Evolutionary conservation across 1,139 yeast genomes (phyloP).

Genomic region (Yamadazyma triangularis): DNA sequence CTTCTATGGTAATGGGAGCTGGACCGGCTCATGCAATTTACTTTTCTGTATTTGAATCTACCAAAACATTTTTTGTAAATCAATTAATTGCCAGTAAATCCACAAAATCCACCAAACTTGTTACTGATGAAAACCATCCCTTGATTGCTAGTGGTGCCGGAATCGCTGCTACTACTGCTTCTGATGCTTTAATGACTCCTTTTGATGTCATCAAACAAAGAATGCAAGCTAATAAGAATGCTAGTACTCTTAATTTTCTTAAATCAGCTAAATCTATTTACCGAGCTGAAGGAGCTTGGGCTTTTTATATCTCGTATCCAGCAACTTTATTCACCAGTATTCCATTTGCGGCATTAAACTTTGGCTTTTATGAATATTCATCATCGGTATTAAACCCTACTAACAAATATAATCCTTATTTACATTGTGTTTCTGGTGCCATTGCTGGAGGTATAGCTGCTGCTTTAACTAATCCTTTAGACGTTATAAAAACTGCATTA

Average conservation of each 20-base stretch:
- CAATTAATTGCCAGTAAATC: slow-evolving; percentile 26
- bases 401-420: slow-evolving; percentile 77
- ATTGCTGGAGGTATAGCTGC: slow-evolving; percentile 96
- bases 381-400: slow-evolving; percentile 76
- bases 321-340: slow-evolving; percentile 90
- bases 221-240: slow-evolving; percentile 34
- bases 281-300: slow-evolving; percentile 69
- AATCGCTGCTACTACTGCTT: slow-evolving; percentile 87
- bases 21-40: slow-evolving; percentile 99
- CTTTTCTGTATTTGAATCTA: slow-evolving; percentile 89
- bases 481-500: slow-evolving; percentile 86
- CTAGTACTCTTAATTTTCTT: slow-evolving; percentile 24
- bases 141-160: slow-evolving; percentile 86
- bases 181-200: slow-evolving; percentile 97
- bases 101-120: slow-evolving; percentile 35
- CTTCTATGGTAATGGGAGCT: slow-evolving; percentile 93
- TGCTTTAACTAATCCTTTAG: slow-evolving; percentile 92
- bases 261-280: slow-evolving; percentile 50
- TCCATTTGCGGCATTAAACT: slow-evolving; percentile 94
- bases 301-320: slow-evolving; percentile 91
- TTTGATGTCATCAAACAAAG: slow-evolving; percentile 90
- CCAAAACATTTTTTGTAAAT: slow-evolving; percentile 58
- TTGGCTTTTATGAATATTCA: slow-evolving; percentile 85
- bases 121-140: slow-evolving; percentile 70
- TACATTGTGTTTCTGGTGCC: slow-evolving; percentile 93